phyloP scores from a whole-genome alignment of 139 green algal species.

The Mesotaenium endlicherianum region DNA sequence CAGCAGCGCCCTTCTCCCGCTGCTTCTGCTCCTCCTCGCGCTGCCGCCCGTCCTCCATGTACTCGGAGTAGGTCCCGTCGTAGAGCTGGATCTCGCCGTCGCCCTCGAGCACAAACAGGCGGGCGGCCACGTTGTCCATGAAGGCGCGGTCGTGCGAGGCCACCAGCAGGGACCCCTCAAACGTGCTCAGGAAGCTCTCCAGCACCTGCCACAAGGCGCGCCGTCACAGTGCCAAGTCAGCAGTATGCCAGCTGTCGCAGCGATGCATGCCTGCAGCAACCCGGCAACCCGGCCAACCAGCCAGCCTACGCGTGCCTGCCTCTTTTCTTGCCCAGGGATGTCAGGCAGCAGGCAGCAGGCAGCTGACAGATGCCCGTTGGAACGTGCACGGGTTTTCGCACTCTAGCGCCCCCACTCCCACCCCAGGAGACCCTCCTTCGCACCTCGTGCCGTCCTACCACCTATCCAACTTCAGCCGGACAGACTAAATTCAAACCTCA shows the following conservation, averaged over 20 bases:
- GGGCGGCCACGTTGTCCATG: conserved; percentile 66
- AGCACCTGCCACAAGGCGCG: conserved; percentile 8
- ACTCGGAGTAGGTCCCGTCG: conserved; percentile 62
- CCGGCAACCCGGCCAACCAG: background rate
- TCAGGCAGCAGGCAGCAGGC: background rate
- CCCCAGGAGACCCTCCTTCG: background rate
- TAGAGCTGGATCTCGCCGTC: conserved; percentile 68
- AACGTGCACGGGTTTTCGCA: too few species aligned
- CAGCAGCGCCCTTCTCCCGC: conserved; percentile 7
- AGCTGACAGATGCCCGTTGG: too few species aligned
- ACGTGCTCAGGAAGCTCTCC: conserved; percentile 54
- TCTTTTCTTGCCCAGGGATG: too few species aligned
- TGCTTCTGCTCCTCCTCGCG: background rate
- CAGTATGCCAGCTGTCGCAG: background rate
- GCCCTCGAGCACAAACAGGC: conserved; percentile 73
- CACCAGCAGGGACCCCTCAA: conserved; percentile 66
- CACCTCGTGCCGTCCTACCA: too few species aligned
- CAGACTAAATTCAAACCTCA: too few species aligned
- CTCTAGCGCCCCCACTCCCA: background rate
- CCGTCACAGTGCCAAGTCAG: background rate
- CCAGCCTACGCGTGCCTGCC: background rate
- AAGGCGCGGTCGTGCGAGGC: conserved; percentile 77
- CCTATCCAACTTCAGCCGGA: too few species aligned
- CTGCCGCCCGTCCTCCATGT: conserved; percentile 7
- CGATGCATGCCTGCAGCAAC: background rate